Base-by-base conservation (phyloP, 2,329 filamentous ascomycete genomes). In the Xylaria multiplex region DNA sequence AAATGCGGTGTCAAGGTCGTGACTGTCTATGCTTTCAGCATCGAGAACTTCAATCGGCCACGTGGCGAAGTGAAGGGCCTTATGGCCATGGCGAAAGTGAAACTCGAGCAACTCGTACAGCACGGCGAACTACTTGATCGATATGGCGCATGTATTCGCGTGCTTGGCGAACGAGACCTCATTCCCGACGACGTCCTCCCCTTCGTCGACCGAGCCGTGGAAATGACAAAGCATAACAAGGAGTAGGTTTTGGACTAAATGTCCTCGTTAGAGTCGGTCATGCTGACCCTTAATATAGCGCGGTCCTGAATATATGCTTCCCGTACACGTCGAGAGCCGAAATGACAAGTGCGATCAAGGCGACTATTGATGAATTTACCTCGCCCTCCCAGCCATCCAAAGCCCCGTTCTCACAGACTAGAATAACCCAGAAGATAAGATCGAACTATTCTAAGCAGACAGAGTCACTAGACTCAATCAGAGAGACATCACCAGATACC, bases 61-160 rank as follows among this genome's bases (percentile, higher is more conserved):
- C 94, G 96, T 79, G 96, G 96, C 79, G 96, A 99, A 79, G 96
- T 99, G 8, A 93, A 97, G 76, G 94, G 93, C 35, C 83, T 99
- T 69, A 99, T 99, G 96, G 91, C 97, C 77, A 93, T 99, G 85
- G 95, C 95, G 67, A 97, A 97, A 82, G 89, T 96, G 74, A 98
- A 98, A 81, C 85, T 99, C 30, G 89, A 91, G 66, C 96, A 99
- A 79, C 84, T 99, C 73, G 90, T 92, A 30, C 93, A 97, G 75
- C 96, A 99, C 74, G 96, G 96, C 35, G 94, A 97, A 75, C 84
- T 99, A 30, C 85, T 99, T 43, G 93, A 98, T 74, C 90, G 92
- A 69, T 99, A 98, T 75, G 96, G 95, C 40, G 96, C 95, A 32
- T 88, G 90, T 62, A 90, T 99, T 59, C 89, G 93, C 59, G 88